phyloP scores from a whole-genome alignment of 2,329 filamentous ascomycete genomes.

The Neonectria hederae region DNA sequence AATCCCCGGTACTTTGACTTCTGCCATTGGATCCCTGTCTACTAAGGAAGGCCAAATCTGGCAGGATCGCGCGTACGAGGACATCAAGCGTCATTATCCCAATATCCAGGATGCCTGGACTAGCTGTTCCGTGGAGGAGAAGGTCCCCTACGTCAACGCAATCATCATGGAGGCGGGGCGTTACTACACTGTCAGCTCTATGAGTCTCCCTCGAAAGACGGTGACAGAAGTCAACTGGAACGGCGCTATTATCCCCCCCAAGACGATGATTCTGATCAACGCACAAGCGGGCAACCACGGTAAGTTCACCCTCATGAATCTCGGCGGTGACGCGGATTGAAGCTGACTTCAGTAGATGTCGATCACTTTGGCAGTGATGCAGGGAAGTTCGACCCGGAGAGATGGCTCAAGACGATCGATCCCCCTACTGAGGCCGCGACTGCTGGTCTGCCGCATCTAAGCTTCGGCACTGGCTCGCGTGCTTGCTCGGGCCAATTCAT shows the following conservation, averaged over 20 bases:
- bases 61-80: conserved; percentile 62
- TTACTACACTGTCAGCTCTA: conserved; percentile 63
- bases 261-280: conserved; percentile 65
- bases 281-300: conserved; percentile 64
- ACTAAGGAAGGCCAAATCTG: conserved; percentile 59
- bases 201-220: conserved; percentile 62
- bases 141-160: conserved; percentile 57
- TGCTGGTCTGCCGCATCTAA: conserved; percentile 53
- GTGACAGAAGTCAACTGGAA: conserved; percentile 61
- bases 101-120: conserved; percentile 58
- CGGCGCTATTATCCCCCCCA: conserved; percentile 59
- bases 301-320: conserved; percentile 33
- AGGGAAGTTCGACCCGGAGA: conserved; percentile 57
- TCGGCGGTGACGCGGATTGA: too few species aligned
- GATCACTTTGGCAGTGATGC: conserved; percentile 59
- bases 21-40: conserved; percentile 59
- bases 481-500: conserved; percentile 63
- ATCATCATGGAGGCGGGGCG: conserved; percentile 63
- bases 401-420: conserved; percentile 54
- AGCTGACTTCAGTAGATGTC: conserved; percentile 48
- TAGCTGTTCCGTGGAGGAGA: conserved; percentile 54
- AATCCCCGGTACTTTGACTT: conserved; percentile 62
- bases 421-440: conserved; percentile 46
- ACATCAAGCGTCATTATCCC: conserved; percentile 59
- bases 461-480: conserved; percentile 61